A percentile compares a stretch with the other conserved stretches of the same genome.
Conservation (phyloP, 2,329 filamentous ascomycete genomes). For the Arthroderma uncinatum region DNA sequence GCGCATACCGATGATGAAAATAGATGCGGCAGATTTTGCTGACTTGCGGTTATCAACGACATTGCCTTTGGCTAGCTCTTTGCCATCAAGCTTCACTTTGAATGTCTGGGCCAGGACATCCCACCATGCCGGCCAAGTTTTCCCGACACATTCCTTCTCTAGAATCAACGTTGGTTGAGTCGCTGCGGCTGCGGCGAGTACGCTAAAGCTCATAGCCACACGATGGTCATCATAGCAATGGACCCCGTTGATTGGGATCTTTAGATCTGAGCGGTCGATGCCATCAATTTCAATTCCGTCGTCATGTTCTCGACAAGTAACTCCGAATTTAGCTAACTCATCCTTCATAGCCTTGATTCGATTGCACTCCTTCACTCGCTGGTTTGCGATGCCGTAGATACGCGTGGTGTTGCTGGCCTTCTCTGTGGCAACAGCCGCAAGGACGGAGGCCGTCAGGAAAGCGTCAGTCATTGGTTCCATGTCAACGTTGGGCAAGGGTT, state of each 20-base stretch:
- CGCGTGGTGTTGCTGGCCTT: slow-evolving; percentile 56
- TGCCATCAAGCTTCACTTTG: slow-evolving; percentile 62
- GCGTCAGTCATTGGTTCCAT: slow-evolving; percentile 99
- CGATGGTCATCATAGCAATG: slow-evolving; percentile 96
- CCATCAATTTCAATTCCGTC: slow-evolving; percentile 72
- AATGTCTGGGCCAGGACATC: slow-evolving; percentile 73
- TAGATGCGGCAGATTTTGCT: slow-evolving; percentile 47
- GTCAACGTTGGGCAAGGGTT: slow-evolving; percentile 69
- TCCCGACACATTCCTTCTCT: slow-evolving; percentile 86
- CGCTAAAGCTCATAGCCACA: slow-evolving; percentile 96
- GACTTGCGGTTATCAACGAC: slow-evolving; percentile 29
- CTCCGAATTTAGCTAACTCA: slow-evolving; percentile 86
- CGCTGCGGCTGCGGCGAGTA: slow-evolving; percentile 58
- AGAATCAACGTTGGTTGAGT: slow-evolving; percentile 64
- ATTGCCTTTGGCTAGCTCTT: slow-evolving; percentile 41
- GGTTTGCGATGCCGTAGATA: slow-evolving; percentile 92
- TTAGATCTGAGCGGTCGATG: slow-evolving; percentile 40
- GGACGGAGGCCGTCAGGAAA: slow-evolving; percentile 85
- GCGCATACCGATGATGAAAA: slow-evolving; percentile 95
- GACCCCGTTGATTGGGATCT: slow-evolving; percentile 54
- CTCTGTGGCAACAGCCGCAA: slow-evolving; percentile 77
- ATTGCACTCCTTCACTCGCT: slow-evolving; percentile 96
- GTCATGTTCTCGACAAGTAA: slow-evolving; percentile 73
- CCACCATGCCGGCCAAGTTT: slow-evolving; percentile 99
- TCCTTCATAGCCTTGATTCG: slow-evolving; percentile 92